Conservation (phyloP, 2,329 filamentous ascomycete species). For the Parastagonospora avenae region DNA sequence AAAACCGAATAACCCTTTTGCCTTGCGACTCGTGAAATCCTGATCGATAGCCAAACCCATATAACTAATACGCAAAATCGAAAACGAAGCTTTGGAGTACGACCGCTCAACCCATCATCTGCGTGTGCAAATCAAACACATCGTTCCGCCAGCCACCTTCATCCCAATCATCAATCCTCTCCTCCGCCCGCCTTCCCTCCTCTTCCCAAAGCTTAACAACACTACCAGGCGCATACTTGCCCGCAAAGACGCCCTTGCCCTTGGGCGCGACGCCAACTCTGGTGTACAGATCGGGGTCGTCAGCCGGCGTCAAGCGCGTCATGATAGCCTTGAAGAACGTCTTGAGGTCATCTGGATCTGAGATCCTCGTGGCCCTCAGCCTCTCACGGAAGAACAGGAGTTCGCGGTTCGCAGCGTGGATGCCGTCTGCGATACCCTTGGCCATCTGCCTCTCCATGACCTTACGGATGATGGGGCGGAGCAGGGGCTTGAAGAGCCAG, state of each 20-base stretch:
- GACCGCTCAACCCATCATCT: conserved; percentile 27
- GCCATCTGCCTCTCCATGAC: conserved; percentile 80
- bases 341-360: conserved; percentile 76
- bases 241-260: conserved; percentile 72
- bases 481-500: conserved; percentile 82
- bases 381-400: conserved; percentile 85
- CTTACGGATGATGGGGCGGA: conserved; percentile 79
- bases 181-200: conserved; percentile 71
- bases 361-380: conserved; percentile 81
- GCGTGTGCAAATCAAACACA: conserved; percentile 68
- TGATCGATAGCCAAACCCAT: background rate
- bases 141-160: conserved; percentile 80
- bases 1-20: background rate
- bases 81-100: background rate
- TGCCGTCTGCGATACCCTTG: conserved; percentile 68
- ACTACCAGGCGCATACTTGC: conserved; percentile 86
- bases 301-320: conserved; percentile 72
- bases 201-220: conserved; percentile 89
- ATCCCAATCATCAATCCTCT: conserved; percentile 76
- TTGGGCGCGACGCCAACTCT: conserved; percentile 71
- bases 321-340: conserved; percentile 84
- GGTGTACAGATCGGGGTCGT: conserved; percentile 77
- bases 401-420: conserved; percentile 81
- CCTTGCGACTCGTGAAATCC: background rate
- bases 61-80: background rate